phyloP scores from a whole-genome alignment of 352 stramenopile species.

The Globisporangium mamillatum region DNA sequence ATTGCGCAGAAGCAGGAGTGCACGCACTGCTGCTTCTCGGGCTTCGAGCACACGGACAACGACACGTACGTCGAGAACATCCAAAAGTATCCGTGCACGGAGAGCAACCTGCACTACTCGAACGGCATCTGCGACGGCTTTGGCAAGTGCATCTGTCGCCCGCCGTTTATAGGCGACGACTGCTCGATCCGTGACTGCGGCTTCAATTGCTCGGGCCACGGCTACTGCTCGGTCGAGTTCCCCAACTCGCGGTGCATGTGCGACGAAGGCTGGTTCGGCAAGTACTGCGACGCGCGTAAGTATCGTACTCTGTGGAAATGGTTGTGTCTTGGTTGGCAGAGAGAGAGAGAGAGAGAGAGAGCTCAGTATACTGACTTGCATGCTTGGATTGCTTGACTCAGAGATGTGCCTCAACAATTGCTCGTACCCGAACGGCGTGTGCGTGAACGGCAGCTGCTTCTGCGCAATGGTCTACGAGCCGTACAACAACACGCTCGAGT shows the following conservation, averaged over 20 bases:
- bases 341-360: not conserved
- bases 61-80: conserved; percentile 90
- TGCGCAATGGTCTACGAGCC: conserved; percentile 92
- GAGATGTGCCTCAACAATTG: conserved; percentile 97
- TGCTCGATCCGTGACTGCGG: conserved; percentile 94
- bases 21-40: conserved; percentile 92
- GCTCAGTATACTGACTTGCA: not conserved
- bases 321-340: not conserved
- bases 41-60: conserved; percentile 80
- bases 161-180: conserved; percentile 90
- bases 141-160: conserved; percentile 93
- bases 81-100: conserved; percentile 87
- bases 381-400: conserved; percentile 11
- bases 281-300: conserved; percentile 88
- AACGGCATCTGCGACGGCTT: conserved; percentile 96
- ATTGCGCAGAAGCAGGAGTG: conserved; percentile 83
- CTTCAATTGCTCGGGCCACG: conserved; percentile 89
- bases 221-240: conserved; percentile 96
- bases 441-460: conserved; percentile 88
- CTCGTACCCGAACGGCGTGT: conserved; percentile 94
- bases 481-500: conserved; percentile 92
- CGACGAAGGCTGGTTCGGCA: conserved; percentile 93
- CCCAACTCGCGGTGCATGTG: conserved; percentile 94
- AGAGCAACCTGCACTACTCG: conserved; percentile 84
- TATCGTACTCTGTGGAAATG: not conserved